Percentiles rank a stretch among this genome's conserved stretches.
These are phyloP conservation scores for Colletotrichum tropicale DNA, from an alignment of 2,329 filamentous ascomycete species.

Conservation along the genomic window DNA sequence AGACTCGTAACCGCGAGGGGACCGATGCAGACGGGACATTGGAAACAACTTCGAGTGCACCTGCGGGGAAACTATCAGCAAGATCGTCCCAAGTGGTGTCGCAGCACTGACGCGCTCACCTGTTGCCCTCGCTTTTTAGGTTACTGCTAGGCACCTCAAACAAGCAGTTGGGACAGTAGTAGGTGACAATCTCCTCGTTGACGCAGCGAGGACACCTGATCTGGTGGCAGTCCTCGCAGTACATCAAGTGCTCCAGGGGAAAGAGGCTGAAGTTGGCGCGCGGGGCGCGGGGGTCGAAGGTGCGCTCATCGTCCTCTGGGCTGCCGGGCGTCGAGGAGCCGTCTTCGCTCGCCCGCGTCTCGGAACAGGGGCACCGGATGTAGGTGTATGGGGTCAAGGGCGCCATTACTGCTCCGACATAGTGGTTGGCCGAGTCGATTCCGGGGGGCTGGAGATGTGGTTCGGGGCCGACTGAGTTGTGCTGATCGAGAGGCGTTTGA, in stretches of 20 bases:
- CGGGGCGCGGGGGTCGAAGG: conserved; percentile 85
- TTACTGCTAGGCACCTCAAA: conserved; percentile 96
- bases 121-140: conserved; percentile 90
- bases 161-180: conserved; percentile 93
- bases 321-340: conserved; percentile 33
- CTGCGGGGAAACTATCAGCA: conserved; percentile 44
- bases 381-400: conserved; percentile 66
- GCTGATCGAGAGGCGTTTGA: conserved; percentile 1
- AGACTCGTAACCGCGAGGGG: conserved; percentile 77
- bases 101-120: conserved; percentile 56
- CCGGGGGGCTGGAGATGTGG: neutral
- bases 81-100: neutral
- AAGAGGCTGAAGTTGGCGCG: conserved; percentile 92
- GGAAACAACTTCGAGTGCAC: conserved; percentile 93
- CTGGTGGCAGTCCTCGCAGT: conserved; percentile 97
- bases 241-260: conserved; percentile 90
- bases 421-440: neutral
- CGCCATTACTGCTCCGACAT: conserved; percentile 43
- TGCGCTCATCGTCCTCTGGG: conserved; percentile 73
- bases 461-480: neutral
- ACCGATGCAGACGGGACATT: conserved; percentile 87
- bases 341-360: conserved; percentile 38
- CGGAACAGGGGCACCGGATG: conserved; percentile 70
- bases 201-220: conserved; percentile 94
- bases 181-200: conserved; percentile 90